phyloP scores from a whole-genome alignment of 2,329 filamentous ascomycete genomes.

The Fusarium floridanum region DNA sequence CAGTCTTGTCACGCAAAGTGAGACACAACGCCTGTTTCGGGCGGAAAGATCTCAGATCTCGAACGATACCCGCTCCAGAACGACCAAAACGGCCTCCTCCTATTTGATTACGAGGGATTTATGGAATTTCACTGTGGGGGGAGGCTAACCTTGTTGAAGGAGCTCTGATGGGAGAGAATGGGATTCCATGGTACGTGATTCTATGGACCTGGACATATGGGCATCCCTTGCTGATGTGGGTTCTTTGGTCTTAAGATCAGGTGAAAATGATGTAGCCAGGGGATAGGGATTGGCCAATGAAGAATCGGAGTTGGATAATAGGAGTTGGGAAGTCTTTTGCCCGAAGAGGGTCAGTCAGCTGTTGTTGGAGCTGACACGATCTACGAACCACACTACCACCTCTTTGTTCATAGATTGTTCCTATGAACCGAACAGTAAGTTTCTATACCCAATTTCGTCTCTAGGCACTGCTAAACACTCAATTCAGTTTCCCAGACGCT shows the following conservation, averaged over 20 bases:
- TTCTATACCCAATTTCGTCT: not conserved
- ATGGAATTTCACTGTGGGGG: not conserved
- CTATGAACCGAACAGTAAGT: too few species aligned
- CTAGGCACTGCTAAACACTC: not conserved
- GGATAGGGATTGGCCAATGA: not conserved
- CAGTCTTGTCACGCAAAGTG: conserved; percentile 2
- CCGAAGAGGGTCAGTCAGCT: not conserved
- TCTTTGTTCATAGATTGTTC: not conserved
- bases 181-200: not conserved
- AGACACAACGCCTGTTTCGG: conserved; percentile 37
- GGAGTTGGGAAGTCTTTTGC: not conserved
- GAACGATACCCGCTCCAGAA: conserved; percentile 11
- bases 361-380: not conserved
- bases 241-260: not conserved
- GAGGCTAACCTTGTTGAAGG: not conserved
- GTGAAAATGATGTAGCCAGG: not conserved
- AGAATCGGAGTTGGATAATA: not conserved
- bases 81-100: conserved; percentile 10
- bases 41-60: conserved; percentile 33
- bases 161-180: not conserved
- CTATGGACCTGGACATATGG: not conserved
- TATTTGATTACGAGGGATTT: not conserved
- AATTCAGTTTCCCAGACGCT: not conserved
- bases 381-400: not conserved
- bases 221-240: not conserved